Evolutionary conservation across 2,329 filamentous ascomycete species (phyloP).

Genomic region (Aspergillus sojae): DNA sequence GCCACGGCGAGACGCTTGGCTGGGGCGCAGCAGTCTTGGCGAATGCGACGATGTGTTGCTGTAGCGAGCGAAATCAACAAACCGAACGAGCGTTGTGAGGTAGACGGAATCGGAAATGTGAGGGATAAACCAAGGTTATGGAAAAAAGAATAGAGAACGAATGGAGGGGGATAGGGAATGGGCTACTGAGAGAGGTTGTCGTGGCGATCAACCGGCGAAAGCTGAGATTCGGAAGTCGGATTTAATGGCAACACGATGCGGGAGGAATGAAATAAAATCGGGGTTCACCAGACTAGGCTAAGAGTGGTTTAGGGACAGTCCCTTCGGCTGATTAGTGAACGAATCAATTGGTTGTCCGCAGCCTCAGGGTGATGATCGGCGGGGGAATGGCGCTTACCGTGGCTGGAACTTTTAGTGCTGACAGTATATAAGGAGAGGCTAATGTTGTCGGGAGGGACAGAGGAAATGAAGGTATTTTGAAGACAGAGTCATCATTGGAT

Average conservation of each 20-base stretch:
- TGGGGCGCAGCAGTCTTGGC: constrained; percentile 19
- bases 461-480: background rate
- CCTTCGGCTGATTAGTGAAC: background rate
- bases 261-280: background rate
- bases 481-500: background rate
- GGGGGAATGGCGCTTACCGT: background rate
- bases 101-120: background rate
- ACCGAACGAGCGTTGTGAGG: constrained; percentile 4
- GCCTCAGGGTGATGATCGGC: background rate
- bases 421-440: background rate
- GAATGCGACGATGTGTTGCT: background rate
- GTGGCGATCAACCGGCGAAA: background rate
- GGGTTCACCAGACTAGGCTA: background rate
- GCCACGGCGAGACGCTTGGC: constrained; percentile 6
- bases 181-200: background rate
- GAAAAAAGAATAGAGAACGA: background rate
- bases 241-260: background rate
- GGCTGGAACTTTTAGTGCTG: background rate
- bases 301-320: background rate
- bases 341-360: background rate
- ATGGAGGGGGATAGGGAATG: background rate
- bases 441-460: background rate
- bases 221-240: background rate
- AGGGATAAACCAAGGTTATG: too few species aligned
- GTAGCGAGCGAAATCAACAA: background rate